Percentiles rank a stretch among this genome's conserved stretches.
phyloP scores from a whole-genome alignment of 2,329 filamentous ascomycete genomes.

The Clarireedia paspali region DNA sequence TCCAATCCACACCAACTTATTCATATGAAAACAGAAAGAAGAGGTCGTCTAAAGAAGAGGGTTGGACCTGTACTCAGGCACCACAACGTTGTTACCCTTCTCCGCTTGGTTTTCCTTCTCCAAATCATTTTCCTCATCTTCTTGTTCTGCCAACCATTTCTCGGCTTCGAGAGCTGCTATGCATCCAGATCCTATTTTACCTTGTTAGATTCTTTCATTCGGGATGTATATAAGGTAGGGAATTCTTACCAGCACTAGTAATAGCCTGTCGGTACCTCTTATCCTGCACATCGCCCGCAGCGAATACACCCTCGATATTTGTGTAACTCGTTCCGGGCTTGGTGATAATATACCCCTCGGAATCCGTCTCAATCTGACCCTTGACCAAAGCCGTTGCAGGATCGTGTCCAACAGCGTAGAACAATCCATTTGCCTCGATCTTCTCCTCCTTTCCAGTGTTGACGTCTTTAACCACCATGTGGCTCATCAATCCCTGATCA shows the following conservation, averaged over 20 bases:
- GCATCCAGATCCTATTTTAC: constrained; percentile 69
- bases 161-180: constrained; percentile 94
- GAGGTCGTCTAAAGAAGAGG: constrained; percentile 44
- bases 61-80: constrained; percentile 56
- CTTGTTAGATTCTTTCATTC: too few species aligned
- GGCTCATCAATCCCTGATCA: constrained; percentile 78
- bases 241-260: constrained; percentile 76
- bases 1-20: neutral
- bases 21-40: neutral
- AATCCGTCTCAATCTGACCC: constrained; percentile 80
- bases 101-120: constrained; percentile 34
- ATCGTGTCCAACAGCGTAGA: constrained; percentile 96
- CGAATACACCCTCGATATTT: constrained; percentile 86
- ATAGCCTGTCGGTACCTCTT: constrained; percentile 98
- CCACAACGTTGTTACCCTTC: constrained; percentile 43
- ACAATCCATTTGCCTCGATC: constrained; percentile 85
- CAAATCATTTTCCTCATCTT: constrained; percentile 26
- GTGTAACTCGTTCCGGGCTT: constrained; percentile 83
- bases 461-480: constrained; percentile 75
- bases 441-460: constrained; percentile 69
- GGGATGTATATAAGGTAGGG: neutral
- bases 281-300: constrained; percentile 95
- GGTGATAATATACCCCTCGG: constrained; percentile 86
- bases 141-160: constrained; percentile 72
- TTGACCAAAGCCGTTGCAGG: constrained; percentile 88